A percentile compares a stretch with the other conserved stretches of the same genome.
Conservation (phyloP, 306 rosid species). For the Psophocarpus tetragonolobus region DNA sequence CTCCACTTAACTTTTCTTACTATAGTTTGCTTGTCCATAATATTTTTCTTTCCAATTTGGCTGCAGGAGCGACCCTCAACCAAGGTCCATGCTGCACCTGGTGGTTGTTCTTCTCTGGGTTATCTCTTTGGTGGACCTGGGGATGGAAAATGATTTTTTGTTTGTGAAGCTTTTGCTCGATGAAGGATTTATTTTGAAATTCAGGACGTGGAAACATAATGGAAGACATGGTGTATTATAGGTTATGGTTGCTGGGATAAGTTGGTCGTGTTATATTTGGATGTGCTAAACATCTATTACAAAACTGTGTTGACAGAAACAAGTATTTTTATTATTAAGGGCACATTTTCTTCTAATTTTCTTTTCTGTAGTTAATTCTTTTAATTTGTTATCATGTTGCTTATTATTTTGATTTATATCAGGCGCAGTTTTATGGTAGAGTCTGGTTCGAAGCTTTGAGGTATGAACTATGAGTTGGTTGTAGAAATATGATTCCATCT, state of each 20-base stretch:
- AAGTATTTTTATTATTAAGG: conserved; percentile 37
- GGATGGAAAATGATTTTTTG: conserved; percentile 58
- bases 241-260: conserved; percentile 62
- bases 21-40: background rate
- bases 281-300: conserved; percentile 57
- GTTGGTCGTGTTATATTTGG: conserved; percentile 47
- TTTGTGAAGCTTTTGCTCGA: conserved; percentile 46
- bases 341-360: conserved; percentile 38
- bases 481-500: background rate
- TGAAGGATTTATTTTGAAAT: conserved; percentile 42
- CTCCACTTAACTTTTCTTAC: background rate
- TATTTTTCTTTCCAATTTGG: conserved; percentile 15
- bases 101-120: conserved; percentile 95
- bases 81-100: conserved; percentile 96
- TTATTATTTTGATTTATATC: background rate
- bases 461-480: too few species aligned
- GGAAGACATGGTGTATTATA: conserved; percentile 65
- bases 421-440: background rate
- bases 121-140: conserved; percentile 83
- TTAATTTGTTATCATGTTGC: background rate
- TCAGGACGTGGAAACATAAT: conserved; percentile 38
- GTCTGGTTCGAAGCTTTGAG: too few species aligned
- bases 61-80: conserved; percentile 97
- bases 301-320: conserved; percentile 44
- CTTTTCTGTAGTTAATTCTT: background rate